Evolutionary conservation across 257 asterid genomes (phyloP).

Genomic region (Solanum ossicruentum): DNA sequence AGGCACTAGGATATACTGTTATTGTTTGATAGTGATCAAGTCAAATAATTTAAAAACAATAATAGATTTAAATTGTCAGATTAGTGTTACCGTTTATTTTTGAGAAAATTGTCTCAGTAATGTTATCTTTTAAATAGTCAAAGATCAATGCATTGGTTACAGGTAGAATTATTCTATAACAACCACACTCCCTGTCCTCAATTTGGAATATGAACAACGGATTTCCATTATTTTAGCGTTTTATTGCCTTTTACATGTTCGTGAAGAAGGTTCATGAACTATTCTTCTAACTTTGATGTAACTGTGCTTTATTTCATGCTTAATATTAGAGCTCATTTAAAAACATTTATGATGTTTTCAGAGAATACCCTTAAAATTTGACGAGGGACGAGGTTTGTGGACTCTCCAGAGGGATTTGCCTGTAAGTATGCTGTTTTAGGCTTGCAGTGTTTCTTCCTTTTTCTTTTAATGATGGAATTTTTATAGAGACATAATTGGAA

Average conservation of each 20-base stretch:
- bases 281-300: not conserved
- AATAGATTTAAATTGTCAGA: not conserved
- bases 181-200: not conserved
- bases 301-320: not conserved
- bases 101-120: not conserved
- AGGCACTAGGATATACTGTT: not conserved
- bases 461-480: not conserved
- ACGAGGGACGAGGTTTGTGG: slow-evolving; percentile 46
- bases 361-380: slow-evolving; percentile 57
- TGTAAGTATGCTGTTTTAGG: slow-evolving; percentile 28
- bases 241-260: not conserved
- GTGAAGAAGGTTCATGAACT: not conserved
- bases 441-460: not conserved
- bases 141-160: not conserved
- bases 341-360: slow-evolving; percentile 18
- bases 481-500: not conserved
- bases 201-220: not conserved
- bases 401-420: slow-evolving; percentile 55
- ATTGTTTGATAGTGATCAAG: not conserved
- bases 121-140: not conserved
- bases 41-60: not conserved
- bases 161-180: not conserved
- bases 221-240: not conserved
- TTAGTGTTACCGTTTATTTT: not conserved
- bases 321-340: not conserved